Evolutionary conservation across 495 filamentous ascomycete genomes (phyloP), one percentile per base, ranked within the genome.

Genomic region (Beverwykella pulmonaria): DNA sequence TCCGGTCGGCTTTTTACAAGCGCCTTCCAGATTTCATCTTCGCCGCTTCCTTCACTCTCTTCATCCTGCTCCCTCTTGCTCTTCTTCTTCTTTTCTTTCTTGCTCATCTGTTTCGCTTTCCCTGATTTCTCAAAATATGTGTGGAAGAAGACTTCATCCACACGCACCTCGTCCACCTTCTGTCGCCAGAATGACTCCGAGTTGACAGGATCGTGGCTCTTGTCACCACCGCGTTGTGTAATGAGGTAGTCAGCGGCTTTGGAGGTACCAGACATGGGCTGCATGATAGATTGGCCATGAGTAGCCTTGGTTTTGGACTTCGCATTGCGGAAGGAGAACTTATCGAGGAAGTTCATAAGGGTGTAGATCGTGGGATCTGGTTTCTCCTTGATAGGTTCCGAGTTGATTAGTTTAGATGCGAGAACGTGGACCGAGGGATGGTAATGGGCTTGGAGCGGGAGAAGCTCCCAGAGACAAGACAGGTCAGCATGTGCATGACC

Each of bases 71-170:
- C 80, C 81, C 88, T 86, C 50, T 75, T 74, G 65, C 82, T 82
- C 63, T 76, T 77, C 19, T 75, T 70, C 73, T 80, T 81, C 63
- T 86, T 84, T 74, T 88, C 86, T 29, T 72, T 75, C 54, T 68
- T 68, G 25, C 67, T 63, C 55, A 76, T 73, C 10, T 76, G 76
- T 29, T 77, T 80, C 56, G 82, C 83, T 75, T 90, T 93, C 48
- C 89, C 89, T 46, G 92, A 77, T 56, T 89, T 84, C 64, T 83
- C 86, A 76, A 98, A 98, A 84, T 98, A 98, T 61, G 89, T 86
- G 77, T 98, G 94, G 84, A 98, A 98, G 85, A 98, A 98, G 47
- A 90, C 92, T 71, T 98, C 95, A 71, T 98, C 92, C 0, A 87
- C 90, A 0, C 87, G 85, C 10, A 98, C 87, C 46, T 98, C 88